Evolutionary conservation across 371 early-diverging fungal genomes (phyloP).

Genomic region (Mucor plumbeus): DNA sequence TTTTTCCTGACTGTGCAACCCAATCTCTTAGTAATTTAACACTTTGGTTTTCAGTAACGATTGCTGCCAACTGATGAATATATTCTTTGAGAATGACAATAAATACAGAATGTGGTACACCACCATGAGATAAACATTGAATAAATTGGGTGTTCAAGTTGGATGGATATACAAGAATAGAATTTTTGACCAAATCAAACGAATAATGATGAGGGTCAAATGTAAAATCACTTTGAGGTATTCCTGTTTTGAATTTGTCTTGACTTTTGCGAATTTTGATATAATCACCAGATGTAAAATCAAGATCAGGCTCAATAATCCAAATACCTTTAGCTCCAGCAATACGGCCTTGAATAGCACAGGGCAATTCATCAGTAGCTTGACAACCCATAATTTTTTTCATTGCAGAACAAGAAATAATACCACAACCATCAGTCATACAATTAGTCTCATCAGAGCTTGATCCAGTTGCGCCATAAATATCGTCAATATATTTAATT

Average conservation of each 20-base stretch:
- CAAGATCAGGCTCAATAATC: slow-evolving; percentile 44
- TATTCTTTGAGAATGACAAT: slow-evolving; percentile 45
- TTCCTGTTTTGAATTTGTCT: slow-evolving; percentile 49
- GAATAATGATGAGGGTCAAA: slow-evolving; percentile 47
- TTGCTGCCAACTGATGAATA: slow-evolving; percentile 31
- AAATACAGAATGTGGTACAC: slow-evolving; percentile 45
- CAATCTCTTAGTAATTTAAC: slow-evolving; percentile 43
- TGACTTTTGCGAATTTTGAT: slow-evolving; percentile 51
- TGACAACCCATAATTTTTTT: slow-evolving; percentile 44
- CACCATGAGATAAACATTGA: slow-evolving; percentile 46
- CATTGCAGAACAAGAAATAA: slow-evolving; percentile 55
- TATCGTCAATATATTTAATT: slow-evolving; percentile 41
- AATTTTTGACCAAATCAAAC: slow-evolving; percentile 49
- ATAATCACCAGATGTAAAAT: slow-evolving; percentile 38
- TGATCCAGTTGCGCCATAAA: slow-evolving; percentile 24
- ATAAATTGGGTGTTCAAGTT: slow-evolving; percentile 56
- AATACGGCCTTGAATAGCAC: slow-evolving; percentile 57
- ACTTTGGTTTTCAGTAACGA: slow-evolving; percentile 40
- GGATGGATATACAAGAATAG: slow-evolving; percentile 43
- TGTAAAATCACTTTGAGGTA: slow-evolving; percentile 29
- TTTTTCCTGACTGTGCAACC: slow-evolving; percentile 33
- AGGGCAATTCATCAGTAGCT: slow-evolving; percentile 41
- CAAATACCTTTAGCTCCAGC: slow-evolving; percentile 59
- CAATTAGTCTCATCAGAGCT: slow-evolving; percentile 28
- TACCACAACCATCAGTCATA: slow-evolving; percentile 60